phyloP scores from a whole-genome alignment of 352 stramenopile species.

The Phytopythium litorale region DNA sequence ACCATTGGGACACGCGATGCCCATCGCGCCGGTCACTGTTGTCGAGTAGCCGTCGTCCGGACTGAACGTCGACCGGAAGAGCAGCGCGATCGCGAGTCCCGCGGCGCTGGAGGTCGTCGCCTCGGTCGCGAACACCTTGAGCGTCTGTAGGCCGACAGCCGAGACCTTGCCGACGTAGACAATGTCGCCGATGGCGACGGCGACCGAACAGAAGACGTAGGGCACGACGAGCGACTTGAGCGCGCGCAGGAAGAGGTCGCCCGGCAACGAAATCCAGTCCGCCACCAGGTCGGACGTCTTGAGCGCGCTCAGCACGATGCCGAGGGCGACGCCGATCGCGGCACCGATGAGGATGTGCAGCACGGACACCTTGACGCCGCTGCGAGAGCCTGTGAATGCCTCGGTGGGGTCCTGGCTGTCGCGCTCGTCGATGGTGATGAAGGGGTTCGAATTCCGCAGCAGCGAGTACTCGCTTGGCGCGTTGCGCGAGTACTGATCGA shows the following conservation, averaged over 20 bases:
- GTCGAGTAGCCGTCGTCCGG: conserved; percentile 11
- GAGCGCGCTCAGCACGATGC: conserved; percentile 41
- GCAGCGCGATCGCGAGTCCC: conserved; percentile 49
- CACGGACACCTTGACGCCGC: conserved; percentile 37
- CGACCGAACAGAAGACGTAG: conserved; percentile 79
- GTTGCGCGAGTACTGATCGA: background rate
- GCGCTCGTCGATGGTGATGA: conserved; percentile 6
- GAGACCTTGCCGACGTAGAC: conserved; percentile 73
- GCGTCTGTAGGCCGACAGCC: conserved; percentile 57
- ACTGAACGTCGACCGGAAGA: conserved; percentile 55
- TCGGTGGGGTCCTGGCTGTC: background rate
- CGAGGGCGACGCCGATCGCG: conserved; percentile 41
- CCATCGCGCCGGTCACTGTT: background rate
- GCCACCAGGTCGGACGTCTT: conserved; percentile 36
- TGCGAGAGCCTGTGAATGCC: background rate
- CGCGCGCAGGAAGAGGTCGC: conserved; percentile 71
- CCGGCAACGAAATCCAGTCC: conserved; percentile 62
- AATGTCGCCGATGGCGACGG: conserved; percentile 70
- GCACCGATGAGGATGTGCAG: conserved; percentile 50
- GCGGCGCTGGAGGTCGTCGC: conserved; percentile 45
- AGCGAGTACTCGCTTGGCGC: conserved; percentile 3
- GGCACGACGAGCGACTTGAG: conserved; percentile 77
- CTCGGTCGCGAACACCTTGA: conserved; percentile 56
- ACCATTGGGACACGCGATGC: background rate
- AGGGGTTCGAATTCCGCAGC: conserved; percentile 3